phyloP scores from a whole-genome alignment of 495 filamentous ascomycete genomes.

The Talaromyces thailandensis region DNA sequence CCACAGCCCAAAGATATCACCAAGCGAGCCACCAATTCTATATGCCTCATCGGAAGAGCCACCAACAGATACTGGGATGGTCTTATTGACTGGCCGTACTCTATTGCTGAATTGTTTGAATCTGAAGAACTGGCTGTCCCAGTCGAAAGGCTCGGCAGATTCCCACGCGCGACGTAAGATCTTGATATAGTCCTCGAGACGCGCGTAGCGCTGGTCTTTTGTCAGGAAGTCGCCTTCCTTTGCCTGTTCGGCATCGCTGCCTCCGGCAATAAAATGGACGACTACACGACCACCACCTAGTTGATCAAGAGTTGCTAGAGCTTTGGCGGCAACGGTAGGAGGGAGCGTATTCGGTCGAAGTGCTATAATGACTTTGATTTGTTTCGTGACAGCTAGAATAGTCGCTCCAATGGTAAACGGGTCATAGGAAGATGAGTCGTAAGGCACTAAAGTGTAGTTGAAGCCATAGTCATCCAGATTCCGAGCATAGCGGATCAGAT shows the following conservation, averaged over 20 bases:
- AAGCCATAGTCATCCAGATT: constrained; percentile 43
- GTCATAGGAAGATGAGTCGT: constrained; percentile 40
- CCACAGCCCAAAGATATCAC: constrained; percentile 49
- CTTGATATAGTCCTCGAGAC: constrained; percentile 44
- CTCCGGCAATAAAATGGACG: constrained; percentile 48
- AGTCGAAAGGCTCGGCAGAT: constrained; percentile 43
- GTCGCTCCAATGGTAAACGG: constrained; percentile 44
- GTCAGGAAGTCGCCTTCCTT: constrained; percentile 43
- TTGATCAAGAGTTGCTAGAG: constrained; percentile 46
- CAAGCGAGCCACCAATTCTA: constrained; percentile 40
- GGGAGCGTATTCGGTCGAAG: constrained; percentile 47
- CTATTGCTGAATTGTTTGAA: constrained; percentile 44
- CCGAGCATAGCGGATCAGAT: constrained; percentile 38
- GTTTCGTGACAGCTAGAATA: constrained; percentile 40
- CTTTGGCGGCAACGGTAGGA: constrained; percentile 46
- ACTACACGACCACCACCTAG: constrained; percentile 40
- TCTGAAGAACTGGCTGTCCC: constrained; percentile 40
- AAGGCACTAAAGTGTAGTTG: constrained; percentile 47
- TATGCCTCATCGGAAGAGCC: constrained; percentile 45
- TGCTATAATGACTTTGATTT: constrained; percentile 47
- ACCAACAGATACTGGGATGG: constrained; percentile 43
- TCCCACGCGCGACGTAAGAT: constrained; percentile 44
- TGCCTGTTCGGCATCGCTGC: constrained; percentile 43
- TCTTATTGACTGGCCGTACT: constrained; percentile 37
- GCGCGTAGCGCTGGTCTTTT: constrained; percentile 42